These are phyloP conservation scores for Aspergillus sp. DNA, from an alignment of 2,329 filamentous ascomycete species.

Conservation along the genomic window DNA sequence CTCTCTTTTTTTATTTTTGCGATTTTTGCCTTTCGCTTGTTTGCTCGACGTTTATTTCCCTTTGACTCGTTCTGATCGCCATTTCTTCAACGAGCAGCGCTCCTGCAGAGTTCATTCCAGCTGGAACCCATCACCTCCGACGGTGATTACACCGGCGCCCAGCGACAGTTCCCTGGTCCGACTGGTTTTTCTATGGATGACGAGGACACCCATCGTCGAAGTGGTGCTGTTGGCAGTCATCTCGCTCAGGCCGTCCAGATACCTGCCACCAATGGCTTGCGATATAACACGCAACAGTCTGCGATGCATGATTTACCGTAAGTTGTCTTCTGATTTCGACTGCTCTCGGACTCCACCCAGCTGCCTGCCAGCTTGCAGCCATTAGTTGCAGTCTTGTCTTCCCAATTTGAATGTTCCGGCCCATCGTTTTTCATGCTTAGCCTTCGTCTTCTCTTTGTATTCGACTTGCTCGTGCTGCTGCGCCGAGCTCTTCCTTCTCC, in stretches of 20 bases:
- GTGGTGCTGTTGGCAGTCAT: conserved; percentile 50
- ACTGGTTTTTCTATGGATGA: conserved; percentile 38
- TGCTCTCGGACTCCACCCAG: conserved; percentile 32
- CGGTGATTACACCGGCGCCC: conserved; percentile 40
- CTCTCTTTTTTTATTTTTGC: conserved; percentile 1
- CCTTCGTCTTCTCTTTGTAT: conserved; percentile 4
- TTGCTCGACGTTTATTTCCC: conserved; percentile 21
- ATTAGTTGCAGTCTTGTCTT: conserved; percentile 31
- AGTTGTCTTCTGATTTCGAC: conserved; percentile 48
- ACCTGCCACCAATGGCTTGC: conserved; percentile 49
- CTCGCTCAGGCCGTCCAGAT: conserved; percentile 46
- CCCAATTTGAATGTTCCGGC: conserved; percentile 34
- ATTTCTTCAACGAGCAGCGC: conserved; percentile 26
- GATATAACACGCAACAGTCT: conserved; percentile 55
- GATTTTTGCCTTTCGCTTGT: conserved; percentile 17
- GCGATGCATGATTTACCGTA: conserved; percentile 55
- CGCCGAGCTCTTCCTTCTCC: conserved; percentile 12
- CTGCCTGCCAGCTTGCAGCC: conserved; percentile 28
- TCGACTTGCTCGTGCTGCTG: not conserved
- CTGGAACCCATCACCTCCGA: conserved; percentile 42
- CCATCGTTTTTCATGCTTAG: conserved; percentile 15
- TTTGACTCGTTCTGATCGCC: conserved; percentile 23
- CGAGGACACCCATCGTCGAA: conserved; percentile 53
- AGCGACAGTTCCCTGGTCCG: conserved; percentile 35
- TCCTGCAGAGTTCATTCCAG: conserved; percentile 37